Evolutionary conservation across 495 filamentous ascomycete species (phyloP), one percentile per base, ranked within the genome.

Genomic region (Penicillium taxi): DNA sequence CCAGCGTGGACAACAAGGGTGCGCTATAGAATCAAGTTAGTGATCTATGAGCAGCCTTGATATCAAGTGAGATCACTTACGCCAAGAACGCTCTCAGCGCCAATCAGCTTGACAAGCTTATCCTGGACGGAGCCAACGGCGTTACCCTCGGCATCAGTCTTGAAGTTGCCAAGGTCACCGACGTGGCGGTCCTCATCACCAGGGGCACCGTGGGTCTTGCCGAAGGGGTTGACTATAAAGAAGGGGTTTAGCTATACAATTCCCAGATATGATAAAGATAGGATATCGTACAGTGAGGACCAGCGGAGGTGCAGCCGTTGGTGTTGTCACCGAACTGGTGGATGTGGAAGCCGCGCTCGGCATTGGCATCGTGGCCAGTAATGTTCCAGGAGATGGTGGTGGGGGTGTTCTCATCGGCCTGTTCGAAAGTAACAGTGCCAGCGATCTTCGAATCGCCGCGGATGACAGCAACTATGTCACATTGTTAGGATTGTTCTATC

Each of bases 311-410:
- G 81, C 91, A 98, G 63, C 93, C 91, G 68, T 96, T 98, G 73
- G 93, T 96, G 76, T 96, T 96, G 78, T 96, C 91, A 64, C 93
- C 91, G 57, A 94, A 98, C 69, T 91, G 83, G 73, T 96, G 91
- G 56, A 96, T 81, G 74, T 96, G 93, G 74, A 95, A 82, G 65
- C 82, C 91, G 70, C 93, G 87, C 80, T 90, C 77, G 54, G 91
- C 90, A 53, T 93, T 96, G 68, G 89, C 56, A 58, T 96, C 89
- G 68, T 94, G 67, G 73, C 89, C 88, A 47, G 75, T 76, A 69
- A 96, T 90, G 67, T 96, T 77, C 78, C 84, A 96, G 50, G 81
- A 74, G 67, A 96, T 73, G 62, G 75, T 94, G 54, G 91, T 96
- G 39, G 80, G 75, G 52, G 73, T 57, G 55, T 64, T 74, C 74